A percentile compares a stretch with the other conserved stretches of the same genome.
Evolutionary conservation across 2,329 filamentous ascomycete genomes (phyloP).

Genomic region (Aspergillus thermomutatus): DNA sequence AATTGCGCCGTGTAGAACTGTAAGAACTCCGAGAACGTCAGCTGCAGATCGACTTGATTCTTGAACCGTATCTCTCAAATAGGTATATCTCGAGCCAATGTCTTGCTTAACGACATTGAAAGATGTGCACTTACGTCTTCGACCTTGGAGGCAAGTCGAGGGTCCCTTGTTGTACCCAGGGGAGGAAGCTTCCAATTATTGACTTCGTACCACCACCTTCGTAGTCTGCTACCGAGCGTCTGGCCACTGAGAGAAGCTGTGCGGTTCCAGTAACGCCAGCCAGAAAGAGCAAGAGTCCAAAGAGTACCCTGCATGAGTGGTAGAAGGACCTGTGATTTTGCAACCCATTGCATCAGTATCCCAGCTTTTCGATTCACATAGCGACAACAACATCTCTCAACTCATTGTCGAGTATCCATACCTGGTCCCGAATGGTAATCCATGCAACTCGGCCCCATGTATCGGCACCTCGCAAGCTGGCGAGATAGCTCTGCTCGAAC

Average conservation of each 20-base stretch:
- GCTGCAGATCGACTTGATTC: conserved; percentile 8
- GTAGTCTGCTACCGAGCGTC: conserved; percentile 69
- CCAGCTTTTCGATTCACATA: neutral
- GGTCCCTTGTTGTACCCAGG: conserved; percentile 21
- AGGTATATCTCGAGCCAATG: neutral
- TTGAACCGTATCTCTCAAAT: neutral
- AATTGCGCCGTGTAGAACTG: conserved; percentile 38
- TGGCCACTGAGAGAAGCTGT: conserved; percentile 73
- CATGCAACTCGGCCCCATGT: conserved; percentile 74
- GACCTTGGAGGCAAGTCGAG: conserved; percentile 37
- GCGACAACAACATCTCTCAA: neutral
- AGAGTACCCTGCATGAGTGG: conserved; percentile 82
- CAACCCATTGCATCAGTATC: neutral
- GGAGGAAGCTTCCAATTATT: conserved; percentile 81
- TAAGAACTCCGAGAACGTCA: conserved; percentile 33
- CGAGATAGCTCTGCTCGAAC: conserved; percentile 97
- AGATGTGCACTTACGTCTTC: conserved; percentile 40
- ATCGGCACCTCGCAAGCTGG: conserved; percentile 77
- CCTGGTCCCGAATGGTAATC: conserved; percentile 88
- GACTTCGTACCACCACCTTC: conserved; percentile 92
- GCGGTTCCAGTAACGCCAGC: conserved; percentile 88
- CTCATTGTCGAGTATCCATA: conserved; percentile 35
- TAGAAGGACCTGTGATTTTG: conserved; percentile 66
- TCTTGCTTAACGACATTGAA: neutral
- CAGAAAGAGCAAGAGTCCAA: conserved; percentile 81